Conservation (phyloP, 2,329 filamentous ascomycete genomes). For the Diaporthe sp. region DNA sequence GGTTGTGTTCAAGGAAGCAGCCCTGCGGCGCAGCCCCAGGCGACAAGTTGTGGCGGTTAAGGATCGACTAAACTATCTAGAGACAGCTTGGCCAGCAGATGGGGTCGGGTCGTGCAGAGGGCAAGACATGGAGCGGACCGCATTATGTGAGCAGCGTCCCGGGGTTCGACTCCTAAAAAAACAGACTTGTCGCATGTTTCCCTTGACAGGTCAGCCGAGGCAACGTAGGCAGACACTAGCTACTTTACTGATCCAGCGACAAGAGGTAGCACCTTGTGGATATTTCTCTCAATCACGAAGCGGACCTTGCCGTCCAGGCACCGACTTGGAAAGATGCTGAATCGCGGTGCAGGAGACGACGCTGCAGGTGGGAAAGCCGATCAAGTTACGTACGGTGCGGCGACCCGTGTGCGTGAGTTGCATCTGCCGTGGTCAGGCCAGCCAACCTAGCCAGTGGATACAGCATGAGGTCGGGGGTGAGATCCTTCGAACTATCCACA, state of each 20-base stretch:
- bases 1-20: not conserved
- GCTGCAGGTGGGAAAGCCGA: not conserved
- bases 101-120: not conserved
- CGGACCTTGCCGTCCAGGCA: not conserved
- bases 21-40: constrained; percentile 9
- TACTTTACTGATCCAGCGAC: not conserved
- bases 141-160: constrained; percentile 5
- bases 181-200: not conserved
- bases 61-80: not conserved
- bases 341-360: not conserved
- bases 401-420: not conserved
- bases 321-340: not conserved
- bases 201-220: not conserved
- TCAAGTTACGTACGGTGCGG: not conserved
- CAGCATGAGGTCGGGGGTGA: not conserved
- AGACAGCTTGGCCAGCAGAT: not conserved
- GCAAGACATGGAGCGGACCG: constrained; percentile 13
- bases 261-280: not conserved
- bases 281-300: not conserved
- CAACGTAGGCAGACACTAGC: not conserved
- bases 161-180: not conserved
- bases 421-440: constrained; percentile 12
- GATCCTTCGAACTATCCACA: constrained; percentile 26
- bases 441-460: not conserved
- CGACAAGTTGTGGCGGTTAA: not conserved